Evolutionary conservation across 176 grass and related monocot species (phyloP).

Genomic region (Aegilops longissima): DNA sequence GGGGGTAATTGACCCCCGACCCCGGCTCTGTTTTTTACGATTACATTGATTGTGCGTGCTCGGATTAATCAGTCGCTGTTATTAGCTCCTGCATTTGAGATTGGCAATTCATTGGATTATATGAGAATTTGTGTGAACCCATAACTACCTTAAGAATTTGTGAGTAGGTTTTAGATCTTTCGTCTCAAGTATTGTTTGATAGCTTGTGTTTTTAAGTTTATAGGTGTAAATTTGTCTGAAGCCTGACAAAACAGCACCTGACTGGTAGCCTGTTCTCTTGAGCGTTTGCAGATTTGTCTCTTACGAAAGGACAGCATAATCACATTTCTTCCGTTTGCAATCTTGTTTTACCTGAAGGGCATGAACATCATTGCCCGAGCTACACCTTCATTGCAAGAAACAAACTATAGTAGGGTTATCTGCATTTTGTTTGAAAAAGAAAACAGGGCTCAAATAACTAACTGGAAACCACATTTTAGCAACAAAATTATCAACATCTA

Average conservation of each 20-base stretch:
- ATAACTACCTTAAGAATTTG: neutral
- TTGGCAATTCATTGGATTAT: neutral
- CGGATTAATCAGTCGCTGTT: neutral
- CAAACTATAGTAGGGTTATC: neutral
- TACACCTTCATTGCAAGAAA: neutral
- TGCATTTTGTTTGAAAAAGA: neutral
- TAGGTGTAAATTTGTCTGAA: neutral
- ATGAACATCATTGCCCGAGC: neutral
- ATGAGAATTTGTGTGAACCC: neutral
- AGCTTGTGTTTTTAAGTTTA: neutral
- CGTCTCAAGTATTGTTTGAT: neutral
- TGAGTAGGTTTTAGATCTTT: neutral
- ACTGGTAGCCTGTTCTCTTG: neutral
- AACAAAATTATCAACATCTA: neutral
- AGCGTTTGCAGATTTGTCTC: neutral
- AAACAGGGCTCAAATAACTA: neutral
- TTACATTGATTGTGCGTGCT: neutral
- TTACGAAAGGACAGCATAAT: neutral
- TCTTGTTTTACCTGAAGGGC: neutral
- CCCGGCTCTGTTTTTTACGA: neutral
- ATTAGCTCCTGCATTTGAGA: neutral
- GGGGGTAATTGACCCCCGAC: constrained; percentile 49
- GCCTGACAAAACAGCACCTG: neutral
- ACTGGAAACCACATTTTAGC: neutral
- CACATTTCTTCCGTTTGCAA: neutral